Conservation (phyloP, 495 filamentous ascomycete species). For the Xanthoparmelia taractica region DNA sequence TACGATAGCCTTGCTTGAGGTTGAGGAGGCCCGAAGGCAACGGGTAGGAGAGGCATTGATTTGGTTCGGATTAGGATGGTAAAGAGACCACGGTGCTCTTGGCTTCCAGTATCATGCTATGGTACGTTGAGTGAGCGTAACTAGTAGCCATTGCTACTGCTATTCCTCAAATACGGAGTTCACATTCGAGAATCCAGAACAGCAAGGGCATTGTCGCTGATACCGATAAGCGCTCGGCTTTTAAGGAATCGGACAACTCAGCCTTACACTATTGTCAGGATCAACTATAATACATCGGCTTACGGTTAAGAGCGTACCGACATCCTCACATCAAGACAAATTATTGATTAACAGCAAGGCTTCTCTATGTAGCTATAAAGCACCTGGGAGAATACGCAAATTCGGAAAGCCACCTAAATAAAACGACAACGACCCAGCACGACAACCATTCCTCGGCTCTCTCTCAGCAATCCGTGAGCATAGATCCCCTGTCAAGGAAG, state of each 20-base stretch:
- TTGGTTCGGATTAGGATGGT: slow-evolving; percentile 12
- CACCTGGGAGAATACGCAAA: background rate
- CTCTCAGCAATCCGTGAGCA: background rate
- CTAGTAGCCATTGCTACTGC: background rate
- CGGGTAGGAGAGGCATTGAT: slow-evolving; percentile 15
- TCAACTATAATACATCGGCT: background rate
- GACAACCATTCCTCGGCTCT: background rate
- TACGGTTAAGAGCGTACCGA: background rate
- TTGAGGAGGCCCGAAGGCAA: slow-evolving; percentile 10
- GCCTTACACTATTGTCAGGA: no score
- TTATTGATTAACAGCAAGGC: background rate
- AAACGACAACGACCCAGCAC: background rate
- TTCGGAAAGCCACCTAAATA: background rate
- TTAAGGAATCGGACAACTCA: no score
- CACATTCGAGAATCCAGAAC: no score
- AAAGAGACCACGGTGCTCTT: background rate
- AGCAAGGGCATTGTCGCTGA: background rate
- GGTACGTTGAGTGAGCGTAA: background rate
- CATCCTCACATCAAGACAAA: no score
- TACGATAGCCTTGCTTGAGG: slow-evolving; percentile 35
- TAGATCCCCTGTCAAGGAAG: background rate
- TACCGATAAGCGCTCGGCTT: no score
- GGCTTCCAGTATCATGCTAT: background rate
- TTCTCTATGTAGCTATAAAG: background rate
- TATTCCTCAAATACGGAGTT: background rate